Conservation (phyloP, 805 yeast species). For the Monosporozyma solicola region DNA sequence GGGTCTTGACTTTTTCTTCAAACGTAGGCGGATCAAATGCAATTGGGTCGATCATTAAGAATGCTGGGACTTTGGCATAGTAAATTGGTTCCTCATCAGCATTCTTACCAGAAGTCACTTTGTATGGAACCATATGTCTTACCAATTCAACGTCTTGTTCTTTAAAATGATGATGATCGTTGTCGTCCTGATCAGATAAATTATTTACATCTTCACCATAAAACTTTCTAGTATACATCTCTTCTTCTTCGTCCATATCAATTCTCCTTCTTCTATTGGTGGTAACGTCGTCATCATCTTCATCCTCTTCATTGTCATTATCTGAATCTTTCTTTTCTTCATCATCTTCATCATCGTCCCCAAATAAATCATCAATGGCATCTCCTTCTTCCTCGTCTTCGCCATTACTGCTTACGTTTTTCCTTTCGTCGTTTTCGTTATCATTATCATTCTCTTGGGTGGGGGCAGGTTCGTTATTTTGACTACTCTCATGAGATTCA, state of each 20-base stretch:
- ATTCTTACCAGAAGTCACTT: slow-evolving; percentile 24
- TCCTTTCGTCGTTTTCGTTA: background rate
- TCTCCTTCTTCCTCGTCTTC: slow-evolving; percentile 21
- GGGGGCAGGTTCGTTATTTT: background rate
- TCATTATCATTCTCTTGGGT: background rate
- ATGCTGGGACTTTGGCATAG: slow-evolving; percentile 69
- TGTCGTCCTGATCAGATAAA: slow-evolving; percentile 25
- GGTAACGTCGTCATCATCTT: slow-evolving; percentile 11
- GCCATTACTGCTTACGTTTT: background rate
- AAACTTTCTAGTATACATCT: slow-evolving; percentile 29
- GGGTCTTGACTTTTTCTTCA: slow-evolving; percentile 38
- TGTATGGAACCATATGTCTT: slow-evolving; percentile 40
- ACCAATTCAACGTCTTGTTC: slow-evolving; percentile 32
- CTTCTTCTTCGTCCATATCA: slow-evolving; percentile 32
- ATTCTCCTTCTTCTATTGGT: slow-evolving; percentile 17
- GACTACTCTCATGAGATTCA: background rate
- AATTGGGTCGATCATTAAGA: slow-evolving; percentile 69
- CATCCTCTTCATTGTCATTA: slow-evolving; percentile 23
- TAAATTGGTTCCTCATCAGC: slow-evolving; percentile 29
- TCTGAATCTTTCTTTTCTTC: slow-evolving; percentile 7
- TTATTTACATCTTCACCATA: slow-evolving; percentile 27
- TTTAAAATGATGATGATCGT: slow-evolving; percentile 27
- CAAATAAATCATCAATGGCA: slow-evolving; percentile 37
- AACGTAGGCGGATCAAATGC: slow-evolving; percentile 77
- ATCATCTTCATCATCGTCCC: slow-evolving; percentile 26